These are phyloP conservation scores for Nannochloropsis salina DNA, from an alignment of 108 stramenopile genomes.

Conservation along the genomic window DNA sequence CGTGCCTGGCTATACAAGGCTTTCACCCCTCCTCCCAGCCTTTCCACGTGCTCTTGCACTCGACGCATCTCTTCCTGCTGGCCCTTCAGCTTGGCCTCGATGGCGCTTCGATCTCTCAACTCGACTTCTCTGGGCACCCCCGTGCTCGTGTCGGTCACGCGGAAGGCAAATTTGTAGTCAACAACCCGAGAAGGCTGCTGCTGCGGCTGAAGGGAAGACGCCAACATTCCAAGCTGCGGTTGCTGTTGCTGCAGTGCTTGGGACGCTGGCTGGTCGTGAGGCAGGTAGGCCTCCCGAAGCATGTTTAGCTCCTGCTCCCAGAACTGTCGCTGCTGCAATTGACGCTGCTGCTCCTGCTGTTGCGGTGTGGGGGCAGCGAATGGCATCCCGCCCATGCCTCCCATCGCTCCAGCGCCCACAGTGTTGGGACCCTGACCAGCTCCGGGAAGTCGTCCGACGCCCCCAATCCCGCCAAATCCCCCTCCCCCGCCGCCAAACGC, in stretches of 20 bases:
- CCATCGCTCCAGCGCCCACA: not conserved
- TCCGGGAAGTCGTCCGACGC: not conserved
- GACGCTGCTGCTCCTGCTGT: not conserved
- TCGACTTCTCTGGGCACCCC: not conserved
- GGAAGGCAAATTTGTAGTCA: slow-evolving; percentile 11
- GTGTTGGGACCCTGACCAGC: not conserved
- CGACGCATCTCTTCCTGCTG: slow-evolving; percentile 8
- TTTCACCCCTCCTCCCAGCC: not conserved
- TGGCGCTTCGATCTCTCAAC: not conserved
- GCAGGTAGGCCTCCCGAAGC: slow-evolving; percentile 15
- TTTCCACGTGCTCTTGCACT: not conserved
- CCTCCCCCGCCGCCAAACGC: not conserved
- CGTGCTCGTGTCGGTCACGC: not conserved
- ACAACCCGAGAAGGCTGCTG: not conserved
- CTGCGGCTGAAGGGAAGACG: not conserved
- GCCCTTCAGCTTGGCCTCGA: not conserved
- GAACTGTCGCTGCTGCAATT: slow-evolving; percentile 14
- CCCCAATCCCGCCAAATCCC: not conserved
- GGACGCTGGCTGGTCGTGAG: not conserved
- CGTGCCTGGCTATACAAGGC: not conserved
- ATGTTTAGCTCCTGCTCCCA: slow-evolving; percentile 15
- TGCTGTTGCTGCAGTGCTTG: not conserved
- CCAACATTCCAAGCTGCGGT: not conserved
- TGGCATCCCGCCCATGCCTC: not conserved
- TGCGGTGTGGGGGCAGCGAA: not conserved